Evolutionary conservation across 257 asterid genomes (phyloP), one percentile per base, ranked within the genome.

Genomic region (Cordia subcordata): DNA sequence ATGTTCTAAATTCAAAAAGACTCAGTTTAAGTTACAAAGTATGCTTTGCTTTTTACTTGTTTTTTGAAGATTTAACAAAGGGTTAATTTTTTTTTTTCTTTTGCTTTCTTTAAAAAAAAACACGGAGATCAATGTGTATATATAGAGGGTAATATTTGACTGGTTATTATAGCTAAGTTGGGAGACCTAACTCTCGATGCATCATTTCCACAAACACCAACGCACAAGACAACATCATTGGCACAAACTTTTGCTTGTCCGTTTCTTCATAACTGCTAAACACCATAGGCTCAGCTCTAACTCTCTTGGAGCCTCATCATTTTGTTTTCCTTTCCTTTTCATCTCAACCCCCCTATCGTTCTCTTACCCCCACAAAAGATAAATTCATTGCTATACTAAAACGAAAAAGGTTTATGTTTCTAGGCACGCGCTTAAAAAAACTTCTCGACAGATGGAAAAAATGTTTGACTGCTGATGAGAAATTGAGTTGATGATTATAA

Each of bases 141-240:
- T 16, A 10, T 49, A 49, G 27, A 49, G n/a, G n/a, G n/a, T n/a
- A n/a, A 10, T 19, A 49, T n/a, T 16, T 17, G 27, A 49, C 16
- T 49, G 21, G n/a, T 17, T 49, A 49, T n/a, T 21, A 19, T n/a
- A n/a, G n/a, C 54, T 42, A 42, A n/a, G 16, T 56, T 56, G 44
- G 65, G 57, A 49, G 63, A 20, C 53, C 47, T 53, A 45, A 46
- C 69, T 62, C 60, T 58, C 32, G 53, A 67, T 51, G 33, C 74
- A 75, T 75, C 77, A 73, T 68, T 69, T 64, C 40, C 64, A 40
- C 71, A 71, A 62, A 75, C 71, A 61, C 72, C 76, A 68, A 66
- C 54, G 64, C 76, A 75, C 68, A 73, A 63, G 88, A 80, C 94
- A 82, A 37, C 83, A 84, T 84, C 67, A 87, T 87, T 73, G 52